phyloP scores from a whole-genome alignment of 2,329 filamentous ascomycete genomes.

The Sporothrix globosa region DNA sequence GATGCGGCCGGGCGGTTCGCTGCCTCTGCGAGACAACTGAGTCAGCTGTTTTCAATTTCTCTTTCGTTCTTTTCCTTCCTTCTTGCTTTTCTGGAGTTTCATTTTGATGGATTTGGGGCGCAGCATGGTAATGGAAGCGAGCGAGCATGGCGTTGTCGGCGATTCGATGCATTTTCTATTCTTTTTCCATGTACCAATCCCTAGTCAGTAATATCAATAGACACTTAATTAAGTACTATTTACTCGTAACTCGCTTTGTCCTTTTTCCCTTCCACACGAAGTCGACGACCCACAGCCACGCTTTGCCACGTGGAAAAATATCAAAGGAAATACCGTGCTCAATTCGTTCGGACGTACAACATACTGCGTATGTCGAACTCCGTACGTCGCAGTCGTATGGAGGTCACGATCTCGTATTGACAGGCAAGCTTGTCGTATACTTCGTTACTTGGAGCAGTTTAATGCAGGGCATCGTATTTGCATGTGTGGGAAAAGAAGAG shows the following conservation, averaged over 20 bases:
- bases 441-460: too few relatives aligned
- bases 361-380: not conserved
- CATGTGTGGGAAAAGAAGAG: not conserved
- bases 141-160: conserved; percentile 19
- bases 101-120: not conserved
- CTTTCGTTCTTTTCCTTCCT: not conserved
- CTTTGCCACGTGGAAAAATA: conserved; percentile 16
- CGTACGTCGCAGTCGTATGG: not conserved
- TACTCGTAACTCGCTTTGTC: not conserved
- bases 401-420: too few relatives aligned
- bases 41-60: not conserved
- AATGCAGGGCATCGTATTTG: not conserved
- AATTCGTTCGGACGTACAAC: too few relatives aligned
- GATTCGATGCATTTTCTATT: not conserved
- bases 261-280: not conserved
- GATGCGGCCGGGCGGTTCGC: conserved; percentile 31
- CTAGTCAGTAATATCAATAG: too few relatives aligned
- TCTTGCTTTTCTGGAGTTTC: too few relatives aligned
- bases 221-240: too few relatives aligned
- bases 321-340: not conserved
- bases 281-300: not conserved
- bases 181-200: not conserved
- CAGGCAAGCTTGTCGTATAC: not conserved
- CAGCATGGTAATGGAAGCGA: not conserved
- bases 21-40: conserved; percentile 31